Evolutionary conservation across 2,329 filamentous ascomycete species (phyloP), one percentile per base, ranked within the genome.

Genomic region (Ceratocystis diversiconidia): DNA sequence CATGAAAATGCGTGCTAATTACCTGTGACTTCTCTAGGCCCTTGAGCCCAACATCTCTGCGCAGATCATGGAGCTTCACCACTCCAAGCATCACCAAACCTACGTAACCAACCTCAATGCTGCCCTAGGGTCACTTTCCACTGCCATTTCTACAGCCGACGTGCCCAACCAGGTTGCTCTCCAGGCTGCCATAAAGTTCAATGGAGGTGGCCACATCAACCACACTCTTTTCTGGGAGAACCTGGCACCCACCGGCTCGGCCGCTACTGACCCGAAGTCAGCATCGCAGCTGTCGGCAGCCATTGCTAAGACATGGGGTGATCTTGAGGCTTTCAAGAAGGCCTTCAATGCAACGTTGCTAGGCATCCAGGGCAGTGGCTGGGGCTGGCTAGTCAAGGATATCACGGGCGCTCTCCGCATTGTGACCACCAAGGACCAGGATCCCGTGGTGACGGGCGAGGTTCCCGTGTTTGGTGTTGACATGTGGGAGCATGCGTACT

Each of bases 401-500:
- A 77, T 79, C 2, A 75, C 75, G 2, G 81, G 77, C 1, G 80
- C 79, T 1, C 74, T 95, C 69, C 81, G 84, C 66, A 89, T 95
- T 69, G 79, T 87, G 7, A 90, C 87, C 0, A 91, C 88, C n/a
- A 90, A 90, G 74, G 90, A 95, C 73, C 90, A 95, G 77, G 90
- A 95, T 72, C 86, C 87, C 0, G 81, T 90, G 3, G 81, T 86
- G 12, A 80, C 82, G 3, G 82, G 85, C 69, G 80, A 83, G n/a
- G 46, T 62, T n/a, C 86, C 87, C 7, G 76, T 95, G 22, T 79
- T 91, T 52, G 90, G 89, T 0, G 80, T 95, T 1, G 90, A 95
- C 73, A 92, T 95, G 84, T 95, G 90, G 90, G 90, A 95, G 77
- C 90, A 95, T 77, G 90, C 90, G 0, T 95, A 95, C 73, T 95